Evolutionary conservation across 1,139 yeast species (phyloP).

Genomic region (Yamadazyma jaroonii): DNA sequence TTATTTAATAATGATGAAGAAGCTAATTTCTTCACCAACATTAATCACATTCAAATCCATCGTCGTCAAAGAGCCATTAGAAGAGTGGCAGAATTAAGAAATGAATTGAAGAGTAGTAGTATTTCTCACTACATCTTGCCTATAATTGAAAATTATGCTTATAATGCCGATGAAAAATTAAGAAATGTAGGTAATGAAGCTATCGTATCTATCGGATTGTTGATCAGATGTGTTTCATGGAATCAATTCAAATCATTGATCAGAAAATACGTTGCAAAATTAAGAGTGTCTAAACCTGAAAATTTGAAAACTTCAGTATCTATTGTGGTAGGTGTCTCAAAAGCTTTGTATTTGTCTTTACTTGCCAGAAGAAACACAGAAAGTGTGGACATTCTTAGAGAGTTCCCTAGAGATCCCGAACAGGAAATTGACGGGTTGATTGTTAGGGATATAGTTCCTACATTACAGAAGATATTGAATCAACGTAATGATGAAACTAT

Average conservation of each 20-base stretch:
- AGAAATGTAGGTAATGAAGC: conserved; percentile 77
- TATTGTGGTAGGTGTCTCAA: conserved; percentile 62
- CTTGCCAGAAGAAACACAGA: conserved; percentile 12
- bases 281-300: conserved; percentile 47
- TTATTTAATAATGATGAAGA: conserved; percentile 73
- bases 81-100: conserved; percentile 42
- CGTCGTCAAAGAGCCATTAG: conserved; percentile 83
- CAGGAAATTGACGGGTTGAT: conserved; percentile 51
- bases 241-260: conserved; percentile 76
- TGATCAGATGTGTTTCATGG: conserved; percentile 67
- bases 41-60: conserved; percentile 81
- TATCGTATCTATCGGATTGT: conserved; percentile 55
- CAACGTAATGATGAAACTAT: conserved; percentile 77
- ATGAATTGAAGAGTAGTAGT: conserved; percentile 52
- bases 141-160: conserved; percentile 74
- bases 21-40: conserved; percentile 77
- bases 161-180: conserved; percentile 57
- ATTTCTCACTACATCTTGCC: conserved; percentile 84
- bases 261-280: conserved; percentile 62
- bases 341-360: conserved; percentile 40
- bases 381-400: conserved; percentile 21
- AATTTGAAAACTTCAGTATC: conserved; percentile 58
- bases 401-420: conserved; percentile 33
- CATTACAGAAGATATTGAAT: conserved; percentile 56
- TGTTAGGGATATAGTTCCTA: conserved; percentile 58